These are phyloP conservation scores for Secale cereale DNA, from an alignment of 176 grass and related monocot genomes.

Conservation along the genomic window DNA sequence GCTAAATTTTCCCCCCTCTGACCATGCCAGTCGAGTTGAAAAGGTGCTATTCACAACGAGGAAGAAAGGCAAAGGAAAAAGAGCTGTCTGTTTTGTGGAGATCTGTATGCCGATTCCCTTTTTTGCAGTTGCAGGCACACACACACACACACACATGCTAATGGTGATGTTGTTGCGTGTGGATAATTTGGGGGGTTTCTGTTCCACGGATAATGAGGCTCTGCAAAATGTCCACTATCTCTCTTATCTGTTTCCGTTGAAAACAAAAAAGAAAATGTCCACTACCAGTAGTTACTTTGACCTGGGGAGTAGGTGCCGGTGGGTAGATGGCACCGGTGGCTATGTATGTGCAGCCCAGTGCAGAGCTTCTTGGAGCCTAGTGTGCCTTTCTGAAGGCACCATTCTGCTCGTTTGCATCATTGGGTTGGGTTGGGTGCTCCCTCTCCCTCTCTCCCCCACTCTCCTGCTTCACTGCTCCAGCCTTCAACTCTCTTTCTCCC, in stretches of 20 bases:
- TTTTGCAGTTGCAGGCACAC: slow-evolving; percentile 12
- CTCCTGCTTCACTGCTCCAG: too few relatives aligned
- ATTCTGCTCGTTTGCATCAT: slow-evolving; percentile 42
- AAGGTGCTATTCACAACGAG: slow-evolving; percentile 33
- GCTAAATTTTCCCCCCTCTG: slow-evolving; percentile 32
- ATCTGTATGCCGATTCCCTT: slow-evolving; percentile 48
- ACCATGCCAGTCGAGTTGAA: slow-evolving; percentile 22
- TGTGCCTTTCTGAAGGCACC: slow-evolving; percentile 38
- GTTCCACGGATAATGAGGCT: not conserved
- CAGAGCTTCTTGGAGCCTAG: slow-evolving; percentile 37
- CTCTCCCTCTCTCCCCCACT: not conserved
- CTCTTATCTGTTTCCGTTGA: too few relatives aligned
- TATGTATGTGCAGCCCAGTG: slow-evolving; percentile 11
- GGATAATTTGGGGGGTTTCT: slow-evolving; percentile 9
- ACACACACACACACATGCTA: not conserved
- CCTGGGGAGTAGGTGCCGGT: slow-evolving; percentile 21
- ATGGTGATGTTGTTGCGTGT: not conserved
- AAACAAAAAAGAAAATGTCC: too few relatives aligned
- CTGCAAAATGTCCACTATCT: slow-evolving; percentile 18
- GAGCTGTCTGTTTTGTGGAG: slow-evolving; percentile 19
- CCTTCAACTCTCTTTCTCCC: too few relatives aligned
- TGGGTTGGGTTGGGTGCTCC: slow-evolving; percentile 3
- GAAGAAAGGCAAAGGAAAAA: slow-evolving; percentile 33
- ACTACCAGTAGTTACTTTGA: slow-evolving; percentile 18
- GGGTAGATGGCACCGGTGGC: slow-evolving; percentile 24